Conservation (phyloP, 164 flowering plant species). For the Tinospora cordifolia region DNA sequence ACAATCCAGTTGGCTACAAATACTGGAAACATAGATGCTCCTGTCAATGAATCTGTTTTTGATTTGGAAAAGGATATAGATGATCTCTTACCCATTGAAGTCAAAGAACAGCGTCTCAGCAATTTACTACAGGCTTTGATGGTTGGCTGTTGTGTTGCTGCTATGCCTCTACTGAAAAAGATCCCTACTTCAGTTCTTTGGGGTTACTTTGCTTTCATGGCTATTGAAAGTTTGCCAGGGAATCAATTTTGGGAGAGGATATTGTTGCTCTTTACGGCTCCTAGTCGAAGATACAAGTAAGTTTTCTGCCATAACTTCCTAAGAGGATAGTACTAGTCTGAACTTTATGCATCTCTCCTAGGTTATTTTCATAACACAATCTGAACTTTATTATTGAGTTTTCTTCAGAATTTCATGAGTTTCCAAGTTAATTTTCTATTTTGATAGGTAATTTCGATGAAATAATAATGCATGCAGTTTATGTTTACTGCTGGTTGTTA, state of each 20-base stretch:
- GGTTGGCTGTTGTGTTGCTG: conserved; percentile 85
- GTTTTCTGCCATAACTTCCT: conserved; percentile 6
- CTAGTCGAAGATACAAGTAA: conserved; percentile 90
- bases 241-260: conserved; percentile 97
- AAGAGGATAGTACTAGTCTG: background rate
- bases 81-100: conserved; percentile 86
- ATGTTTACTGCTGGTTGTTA: too few species aligned
- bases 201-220: conserved; percentile 98
- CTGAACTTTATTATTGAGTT: background rate
- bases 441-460: background rate
- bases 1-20: conserved; percentile 67
- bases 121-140: conserved; percentile 89
- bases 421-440: background rate
- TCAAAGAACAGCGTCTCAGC: conserved; percentile 90
- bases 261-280: conserved; percentile 81
- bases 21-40: conserved; percentile 69
- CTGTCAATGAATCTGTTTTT: conserved; percentile 77
- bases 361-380: background rate
- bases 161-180: conserved; percentile 86
- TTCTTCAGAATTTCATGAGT: background rate
- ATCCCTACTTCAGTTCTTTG: conserved; percentile 49
- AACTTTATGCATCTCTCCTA: background rate
- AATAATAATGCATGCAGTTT: background rate
- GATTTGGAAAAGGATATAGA: conserved; percentile 89
- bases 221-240: conserved; percentile 95